Percentiles rank a stretch among this genome's conserved stretches.
Conservation (phyloP, 495 filamentous ascomycete species). For the Penicillium salamii region DNA sequence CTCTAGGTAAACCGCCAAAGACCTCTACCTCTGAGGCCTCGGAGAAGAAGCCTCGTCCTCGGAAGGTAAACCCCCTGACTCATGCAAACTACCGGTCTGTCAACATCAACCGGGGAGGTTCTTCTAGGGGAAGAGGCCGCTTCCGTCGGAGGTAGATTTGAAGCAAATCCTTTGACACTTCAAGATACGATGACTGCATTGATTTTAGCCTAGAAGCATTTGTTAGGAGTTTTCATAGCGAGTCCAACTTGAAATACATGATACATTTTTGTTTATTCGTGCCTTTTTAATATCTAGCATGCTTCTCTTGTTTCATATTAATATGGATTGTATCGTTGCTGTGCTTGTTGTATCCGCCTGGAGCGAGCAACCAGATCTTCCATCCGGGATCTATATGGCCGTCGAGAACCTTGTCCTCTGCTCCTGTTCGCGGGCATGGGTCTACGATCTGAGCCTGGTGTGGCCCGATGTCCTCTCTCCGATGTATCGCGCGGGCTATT, state of each 20-base stretch:
- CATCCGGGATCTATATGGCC: slow-evolving; percentile 11
- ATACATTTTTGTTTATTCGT: no score
- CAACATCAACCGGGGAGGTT: slow-evolving; percentile 63
- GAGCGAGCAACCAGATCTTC: slow-evolving; percentile 21
- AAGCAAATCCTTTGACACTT: slow-evolving; percentile 7
- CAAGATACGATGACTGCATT: slow-evolving; percentile 34
- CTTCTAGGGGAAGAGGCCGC: slow-evolving; percentile 38
- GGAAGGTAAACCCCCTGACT: slow-evolving; percentile 70
- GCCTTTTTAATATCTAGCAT: no score
- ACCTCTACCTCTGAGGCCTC: slow-evolving; percentile 12
- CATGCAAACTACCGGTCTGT: slow-evolving; percentile 81
- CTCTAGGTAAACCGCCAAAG: slow-evolving; percentile 29
- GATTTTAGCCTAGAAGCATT: slow-evolving; percentile 16
- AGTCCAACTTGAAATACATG: background rate
- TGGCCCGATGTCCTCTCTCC: background rate
- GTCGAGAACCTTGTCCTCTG: background rate
- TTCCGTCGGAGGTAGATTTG: slow-evolving; percentile 43
- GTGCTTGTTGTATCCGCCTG: slow-evolving; percentile 28
- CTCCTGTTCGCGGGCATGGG: slow-evolving; percentile 17
- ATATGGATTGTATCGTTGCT: slow-evolving; percentile 42
- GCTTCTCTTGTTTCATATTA: slow-evolving; percentile 2
- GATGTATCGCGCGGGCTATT: slow-evolving; percentile 11
- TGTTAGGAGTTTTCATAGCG: slow-evolving; percentile 9
- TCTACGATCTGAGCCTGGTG: slow-evolving; percentile 5
- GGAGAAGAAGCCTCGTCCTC: slow-evolving; percentile 54